Conservation (phyloP, 2,329 filamentous ascomycete species). For the Claviceps monticola region DNA sequence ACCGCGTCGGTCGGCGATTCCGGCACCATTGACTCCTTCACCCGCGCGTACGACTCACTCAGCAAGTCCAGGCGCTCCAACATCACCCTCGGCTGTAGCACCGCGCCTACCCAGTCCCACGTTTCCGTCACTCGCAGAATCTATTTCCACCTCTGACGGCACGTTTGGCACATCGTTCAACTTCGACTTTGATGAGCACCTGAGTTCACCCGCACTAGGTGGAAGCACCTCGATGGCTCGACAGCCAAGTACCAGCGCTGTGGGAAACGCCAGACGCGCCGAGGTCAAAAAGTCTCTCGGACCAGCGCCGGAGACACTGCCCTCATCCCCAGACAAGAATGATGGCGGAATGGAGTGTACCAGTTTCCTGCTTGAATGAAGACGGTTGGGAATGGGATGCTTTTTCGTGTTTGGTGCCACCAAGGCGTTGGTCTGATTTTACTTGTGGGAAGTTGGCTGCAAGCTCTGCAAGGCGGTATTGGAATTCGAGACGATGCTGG, state of each 20-base stretch:
- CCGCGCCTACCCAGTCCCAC: slow-evolving; percentile 23
- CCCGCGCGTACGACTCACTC: slow-evolving; percentile 2
- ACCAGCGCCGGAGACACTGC: slow-evolving; percentile 16
- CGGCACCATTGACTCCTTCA: slow-evolving; percentile 20
- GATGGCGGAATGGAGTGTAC: no score
- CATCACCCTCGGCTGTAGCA: slow-evolving; percentile 15
- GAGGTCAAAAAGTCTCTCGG: slow-evolving; percentile 20
- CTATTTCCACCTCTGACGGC: slow-evolving; percentile 19
- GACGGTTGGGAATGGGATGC: no score
- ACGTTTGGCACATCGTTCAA: slow-evolving; percentile 19
- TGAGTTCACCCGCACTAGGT: neutral
- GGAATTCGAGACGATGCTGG: no score
- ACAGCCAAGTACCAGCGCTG: neutral
- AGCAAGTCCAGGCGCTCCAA: slow-evolving; percentile 9
- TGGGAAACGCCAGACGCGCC: slow-evolving; percentile 10
- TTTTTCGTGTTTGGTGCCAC: no score
- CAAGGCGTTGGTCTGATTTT: no score
- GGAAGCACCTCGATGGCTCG: slow-evolving; percentile 4
- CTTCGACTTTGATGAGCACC: slow-evolving; percentile 9
- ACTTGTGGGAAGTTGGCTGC: no score
- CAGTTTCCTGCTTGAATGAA: no score
- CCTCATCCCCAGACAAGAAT: slow-evolving; percentile 6
- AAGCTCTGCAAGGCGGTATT: no score
- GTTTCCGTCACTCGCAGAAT: slow-evolving; percentile 21
- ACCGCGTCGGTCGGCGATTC: slow-evolving; percentile 21